Conservation (phyloP, 2,329 filamentous ascomycete genomes). For the Fusarium bactridioides region DNA sequence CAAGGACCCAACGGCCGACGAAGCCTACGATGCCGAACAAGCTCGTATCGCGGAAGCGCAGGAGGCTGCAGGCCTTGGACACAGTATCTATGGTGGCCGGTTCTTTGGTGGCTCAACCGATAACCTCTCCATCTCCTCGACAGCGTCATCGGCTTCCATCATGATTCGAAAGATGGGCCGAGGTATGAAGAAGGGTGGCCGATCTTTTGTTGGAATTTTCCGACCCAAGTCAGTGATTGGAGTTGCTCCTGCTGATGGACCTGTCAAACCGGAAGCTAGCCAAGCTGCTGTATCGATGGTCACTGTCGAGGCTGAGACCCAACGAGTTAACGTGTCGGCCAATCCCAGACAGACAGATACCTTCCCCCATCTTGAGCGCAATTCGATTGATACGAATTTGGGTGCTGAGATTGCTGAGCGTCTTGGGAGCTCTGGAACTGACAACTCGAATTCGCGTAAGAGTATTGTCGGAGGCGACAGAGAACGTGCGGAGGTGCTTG, state of each 20-base stretch:
- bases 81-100: conserved; percentile 89
- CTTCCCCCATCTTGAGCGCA: conserved; percentile 84
- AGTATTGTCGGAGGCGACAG: conserved; percentile 91
- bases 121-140: conserved; percentile 90
- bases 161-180: conserved; percentile 99
- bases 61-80: conserved; percentile 89
- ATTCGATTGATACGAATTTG: conserved; percentile 75
- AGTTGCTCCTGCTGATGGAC: conserved; percentile 73
- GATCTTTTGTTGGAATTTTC: conserved; percentile 93
- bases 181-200: conserved; percentile 93
- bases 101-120: conserved; percentile 92
- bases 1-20: conserved; percentile 68
- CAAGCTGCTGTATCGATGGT: conserved; percentile 93
- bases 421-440: conserved; percentile 64
- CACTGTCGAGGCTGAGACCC: conserved; percentile 91
- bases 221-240: conserved; percentile 91
- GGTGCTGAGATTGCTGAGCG: conserved; percentile 59
- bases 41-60: conserved; percentile 90
- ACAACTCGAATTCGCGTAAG: conserved; percentile 73
- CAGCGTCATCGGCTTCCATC: conserved; percentile 86
- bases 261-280: conserved; percentile 68
- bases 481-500: conserved; percentile 89
- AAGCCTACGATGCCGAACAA: conserved; percentile 85
- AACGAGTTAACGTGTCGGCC: conserved; percentile 79
- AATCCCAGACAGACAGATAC: conserved; percentile 72